Evolutionary conservation across 495 filamentous ascomycete genomes (phyloP), one percentile per base, ranked within the genome.

Genomic region (Apodospora peruviana): DNA sequence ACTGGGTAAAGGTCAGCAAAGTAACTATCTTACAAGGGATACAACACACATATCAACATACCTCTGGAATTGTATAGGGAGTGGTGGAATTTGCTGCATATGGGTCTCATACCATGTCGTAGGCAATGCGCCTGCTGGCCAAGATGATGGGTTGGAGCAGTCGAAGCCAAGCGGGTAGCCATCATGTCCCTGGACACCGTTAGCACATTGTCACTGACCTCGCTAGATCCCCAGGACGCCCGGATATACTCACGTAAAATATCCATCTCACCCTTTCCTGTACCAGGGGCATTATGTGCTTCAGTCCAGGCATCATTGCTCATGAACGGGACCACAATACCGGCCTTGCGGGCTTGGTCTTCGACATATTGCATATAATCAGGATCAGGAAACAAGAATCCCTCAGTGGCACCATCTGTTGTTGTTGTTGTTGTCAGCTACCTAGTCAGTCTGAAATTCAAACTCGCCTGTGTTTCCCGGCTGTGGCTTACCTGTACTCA

Each of bases 291-390:
- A 54, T 85, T 81, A 53, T 82, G 68, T 2, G 84, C 87, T 5
- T 59, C 50, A 8, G 59, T 37, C 46, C 61, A 69, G 4, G 80
- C 84, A 66, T 93, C 88, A 50, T 93, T 93, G 63, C 65, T 86
- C 40, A 90, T 86, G 43, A 88, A 74, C 1, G 87, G 88, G 0
- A 91, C 77, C 1, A 87, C 73, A 34, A 93, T 77, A 0, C 87
- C 84, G 14, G 82, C 84, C 25, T 83, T 70, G 36, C 81, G 74
- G 18, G 78, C 79, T 51, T 86, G 83, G 32, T 87, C 74, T 39
- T 84, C 76, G 18, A 90, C 78, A 53, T 82, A 81, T 39, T 82
- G 71, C 68, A 91, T 83, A 60, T 90, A 93, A 3, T 67, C 64
- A 0, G 69, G 66, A 53, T 89, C 77, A 0, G 79, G 81, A 73